Evolutionary conservation across 2,329 filamentous ascomycete species (phyloP), one percentile per base, ranked within the genome.

Genomic region (Trichoderma atrobrunneum): DNA sequence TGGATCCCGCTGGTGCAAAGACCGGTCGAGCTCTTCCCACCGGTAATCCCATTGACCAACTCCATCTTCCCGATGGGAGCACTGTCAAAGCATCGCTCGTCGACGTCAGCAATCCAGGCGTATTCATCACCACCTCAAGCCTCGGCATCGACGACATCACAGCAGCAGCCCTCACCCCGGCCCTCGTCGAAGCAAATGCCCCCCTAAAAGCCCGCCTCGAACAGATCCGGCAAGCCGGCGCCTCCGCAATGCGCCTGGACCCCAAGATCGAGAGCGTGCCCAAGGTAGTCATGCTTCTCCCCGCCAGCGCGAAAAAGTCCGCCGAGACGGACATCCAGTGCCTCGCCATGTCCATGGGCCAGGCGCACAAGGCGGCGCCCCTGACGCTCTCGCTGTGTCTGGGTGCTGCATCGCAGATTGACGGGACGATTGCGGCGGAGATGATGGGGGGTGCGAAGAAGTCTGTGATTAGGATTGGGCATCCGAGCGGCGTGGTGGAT

Each of bases 31-130:
- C 78, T 7, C 74, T 82, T 0, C 80, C 80, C 0, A 92, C 90
- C 0, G 89, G 89, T 0, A 87, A 85, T 51, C 76, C 81, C 0
- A 77, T 85, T 0, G 89, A 92, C 76, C 77, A 67, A 0, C 81
- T 92, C 18, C 81, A 84, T 0, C 65, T 81, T 4, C 63, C 75
- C 0, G 79, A 79, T 14, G 78, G 78, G 4, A 76, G 71, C 8
- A 84, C 82, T 0, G 78, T 89, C 5, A 75, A 78, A 4, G 87
- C 85, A 0, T 90, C 88, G 0, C 87, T 90, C 30, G 84, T 91
- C 1, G 91, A 92, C 73, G 88, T 88, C 1, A 87, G 87, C 1
- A 92, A 91, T 75, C 91, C 90, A 0, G 88, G 87, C 61, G 84
- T 90, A 16, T 92, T 92, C 76, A 81, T 92, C 0, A 81, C 81